phyloP scores from a whole-genome alignment of 352 stramenopile genomes.

The Phytophthora sansomeana region DNA sequence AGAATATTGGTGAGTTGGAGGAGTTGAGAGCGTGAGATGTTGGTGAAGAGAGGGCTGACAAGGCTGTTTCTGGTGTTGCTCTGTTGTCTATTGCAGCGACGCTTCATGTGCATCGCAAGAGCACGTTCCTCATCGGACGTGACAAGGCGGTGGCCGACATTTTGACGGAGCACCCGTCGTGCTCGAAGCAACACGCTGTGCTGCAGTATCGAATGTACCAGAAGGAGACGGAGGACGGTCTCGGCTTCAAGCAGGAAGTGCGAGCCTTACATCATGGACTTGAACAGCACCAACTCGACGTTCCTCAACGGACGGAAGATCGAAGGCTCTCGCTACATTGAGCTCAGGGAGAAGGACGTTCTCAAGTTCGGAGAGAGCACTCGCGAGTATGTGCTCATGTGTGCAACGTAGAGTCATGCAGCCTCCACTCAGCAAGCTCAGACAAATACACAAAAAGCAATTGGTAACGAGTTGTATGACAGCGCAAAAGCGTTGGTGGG shows the following conservation, averaged over 20 bases:
- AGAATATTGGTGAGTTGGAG: constrained; percentile 66
- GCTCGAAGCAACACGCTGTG: constrained; percentile 98
- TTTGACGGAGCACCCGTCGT: constrained; percentile 93
- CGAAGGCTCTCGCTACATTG: constrained; percentile 96
- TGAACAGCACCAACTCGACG: constrained; percentile 98
- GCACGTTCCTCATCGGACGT: constrained; percentile 93
- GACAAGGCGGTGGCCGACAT: constrained; percentile 96
- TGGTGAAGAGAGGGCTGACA: constrained; percentile 4
- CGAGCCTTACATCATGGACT: constrained; percentile 98
- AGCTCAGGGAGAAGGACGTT: constrained; percentile 96
- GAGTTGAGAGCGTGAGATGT: background rate
- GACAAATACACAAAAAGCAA: background rate
- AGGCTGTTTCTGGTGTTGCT: no score
- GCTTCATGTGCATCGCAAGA: constrained; percentile 96
- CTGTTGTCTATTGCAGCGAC: constrained; percentile 79
- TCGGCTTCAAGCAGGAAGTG: constrained; percentile 70
- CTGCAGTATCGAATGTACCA: constrained; percentile 94
- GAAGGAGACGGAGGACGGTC: constrained; percentile 63
- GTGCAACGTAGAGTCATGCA: constrained; percentile 50
- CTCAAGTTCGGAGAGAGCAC: constrained; percentile 96
- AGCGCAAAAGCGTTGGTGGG: constrained; percentile 27
- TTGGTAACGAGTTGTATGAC: background rate
- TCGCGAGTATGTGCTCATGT: constrained; percentile 98
- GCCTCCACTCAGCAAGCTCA: background rate
- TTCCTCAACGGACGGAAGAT: constrained; percentile 96